Conservation (phyloP, 768 basidiomycete species). For the Podaxis sp. region DNA sequence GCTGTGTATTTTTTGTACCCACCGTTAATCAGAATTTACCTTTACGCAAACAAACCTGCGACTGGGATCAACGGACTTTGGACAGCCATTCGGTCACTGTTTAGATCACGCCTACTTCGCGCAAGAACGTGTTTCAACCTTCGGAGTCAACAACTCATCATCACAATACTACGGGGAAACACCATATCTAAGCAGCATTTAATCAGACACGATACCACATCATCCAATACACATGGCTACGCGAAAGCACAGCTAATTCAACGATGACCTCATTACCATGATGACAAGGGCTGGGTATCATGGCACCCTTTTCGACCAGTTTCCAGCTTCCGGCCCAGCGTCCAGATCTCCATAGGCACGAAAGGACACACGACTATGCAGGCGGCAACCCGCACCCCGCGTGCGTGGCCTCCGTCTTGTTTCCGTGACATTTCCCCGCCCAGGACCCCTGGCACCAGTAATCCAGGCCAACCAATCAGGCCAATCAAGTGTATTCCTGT, state of each 20-base stretch:
- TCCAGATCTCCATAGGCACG: background rate
- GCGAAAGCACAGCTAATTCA: background rate
- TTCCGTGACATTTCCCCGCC: conserved; percentile 1
- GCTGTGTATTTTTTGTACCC: background rate
- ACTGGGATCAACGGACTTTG: background rate
- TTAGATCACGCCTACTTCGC: too few species aligned
- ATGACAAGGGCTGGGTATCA: background rate
- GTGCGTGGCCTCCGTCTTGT: background rate
- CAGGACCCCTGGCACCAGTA: background rate
- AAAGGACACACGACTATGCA: background rate
- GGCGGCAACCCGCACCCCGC: background rate
- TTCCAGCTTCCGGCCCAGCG: background rate
- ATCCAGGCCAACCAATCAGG: background rate
- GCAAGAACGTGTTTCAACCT: background rate
- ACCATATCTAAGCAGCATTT: background rate
- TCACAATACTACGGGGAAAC: background rate
- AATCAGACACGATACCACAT: background rate
- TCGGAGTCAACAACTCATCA: background rate
- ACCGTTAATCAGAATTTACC: background rate
- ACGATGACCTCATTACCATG: conserved; percentile 2
- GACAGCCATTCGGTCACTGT: background rate
- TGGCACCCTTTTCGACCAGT: background rate
- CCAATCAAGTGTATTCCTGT: background rate
- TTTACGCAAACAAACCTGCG: background rate
- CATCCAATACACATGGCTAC: background rate